A percentile compares a stretch with the other conserved stretches of the same genome.
Conservation (phyloP, 257 asterid genomes). For the Fraxinus quadrangulata region DNA sequence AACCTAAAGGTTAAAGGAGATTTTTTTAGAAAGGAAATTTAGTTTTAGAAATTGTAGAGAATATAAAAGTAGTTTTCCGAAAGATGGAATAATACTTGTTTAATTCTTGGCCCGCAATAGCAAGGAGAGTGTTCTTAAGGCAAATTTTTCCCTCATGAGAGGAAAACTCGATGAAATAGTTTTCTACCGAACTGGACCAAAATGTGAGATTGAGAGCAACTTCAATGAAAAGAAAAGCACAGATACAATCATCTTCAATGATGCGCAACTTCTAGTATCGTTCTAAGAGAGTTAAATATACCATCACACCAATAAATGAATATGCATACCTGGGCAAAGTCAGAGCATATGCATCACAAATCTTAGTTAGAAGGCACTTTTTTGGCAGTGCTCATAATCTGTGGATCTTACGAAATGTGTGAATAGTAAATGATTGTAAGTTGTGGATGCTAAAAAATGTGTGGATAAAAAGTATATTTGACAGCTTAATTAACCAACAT, state of each 20-base stretch:
- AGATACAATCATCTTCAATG: neutral
- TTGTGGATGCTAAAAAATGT: too few relatives aligned
- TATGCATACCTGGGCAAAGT: neutral
- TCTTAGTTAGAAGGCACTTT: neutral
- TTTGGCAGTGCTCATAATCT: too few relatives aligned
- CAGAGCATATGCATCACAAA: neutral
- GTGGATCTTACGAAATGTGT: too few relatives aligned
- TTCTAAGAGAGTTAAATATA: neutral
- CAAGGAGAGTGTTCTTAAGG: neutral
- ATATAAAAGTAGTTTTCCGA: neutral
- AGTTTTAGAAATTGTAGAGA: neutral
- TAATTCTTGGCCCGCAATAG: neutral
- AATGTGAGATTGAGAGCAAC: neutral
- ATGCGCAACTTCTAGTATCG: slow-evolving; percentile 6
- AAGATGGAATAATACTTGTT: neutral
- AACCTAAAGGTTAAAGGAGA: neutral
- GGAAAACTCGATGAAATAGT: neutral
- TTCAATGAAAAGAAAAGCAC: slow-evolving; percentile 2
- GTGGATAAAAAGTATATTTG: too few relatives aligned
- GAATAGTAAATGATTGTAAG: too few relatives aligned
- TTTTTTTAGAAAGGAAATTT: too few relatives aligned
- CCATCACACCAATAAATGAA: neutral
- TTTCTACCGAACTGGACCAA: neutral
- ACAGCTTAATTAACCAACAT: too few relatives aligned
- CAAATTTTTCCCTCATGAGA: neutral